phyloP scores from a whole-genome alignment of 129 eudicot species.

The Artemisia tridentata region DNA sequence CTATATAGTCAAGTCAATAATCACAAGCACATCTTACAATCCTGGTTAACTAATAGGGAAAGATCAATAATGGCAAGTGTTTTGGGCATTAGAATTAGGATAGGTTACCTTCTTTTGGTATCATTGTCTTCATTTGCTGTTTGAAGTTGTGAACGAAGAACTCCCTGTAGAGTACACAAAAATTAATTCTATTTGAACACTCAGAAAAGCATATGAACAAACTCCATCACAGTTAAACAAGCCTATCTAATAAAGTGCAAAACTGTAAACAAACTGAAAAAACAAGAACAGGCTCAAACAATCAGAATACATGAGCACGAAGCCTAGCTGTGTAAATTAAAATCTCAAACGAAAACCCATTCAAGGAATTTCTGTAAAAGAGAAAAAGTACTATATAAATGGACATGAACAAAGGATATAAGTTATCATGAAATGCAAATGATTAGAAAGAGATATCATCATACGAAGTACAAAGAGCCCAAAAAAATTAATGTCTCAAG shows the following conservation, averaged over 20 bases:
- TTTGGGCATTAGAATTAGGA: too few relatives aligned
- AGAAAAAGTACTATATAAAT: background rate
- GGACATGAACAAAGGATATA: background rate
- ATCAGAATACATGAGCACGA: background rate
- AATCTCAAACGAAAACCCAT: background rate
- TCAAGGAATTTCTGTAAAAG: background rate
- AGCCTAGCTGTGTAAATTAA: background rate
- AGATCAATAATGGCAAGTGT: too few relatives aligned
- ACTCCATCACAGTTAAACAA: background rate
- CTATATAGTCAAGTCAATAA: too few relatives aligned
- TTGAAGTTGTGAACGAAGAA: slow-evolving; percentile 70
- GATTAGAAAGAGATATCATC: background rate
- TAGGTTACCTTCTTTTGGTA: slow-evolving; percentile 58
- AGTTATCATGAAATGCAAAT: background rate
- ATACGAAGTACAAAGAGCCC: background rate
- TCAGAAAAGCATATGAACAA: slow-evolving; percentile 6
- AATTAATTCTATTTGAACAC: slow-evolving; percentile 14
- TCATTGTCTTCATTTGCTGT: slow-evolving; percentile 80
- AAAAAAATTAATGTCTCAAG: background rate
- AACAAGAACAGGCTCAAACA: too few relatives aligned
- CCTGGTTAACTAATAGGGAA: too few relatives aligned
- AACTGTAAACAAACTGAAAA: too few relatives aligned
- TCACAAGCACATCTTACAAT: too few relatives aligned
- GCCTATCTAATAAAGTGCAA: background rate
- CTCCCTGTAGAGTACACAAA: slow-evolving; percentile 55